Conservation (phyloP, 1,284 basidiomycete genomes). For the Leccinum griseonigrum region DNA sequence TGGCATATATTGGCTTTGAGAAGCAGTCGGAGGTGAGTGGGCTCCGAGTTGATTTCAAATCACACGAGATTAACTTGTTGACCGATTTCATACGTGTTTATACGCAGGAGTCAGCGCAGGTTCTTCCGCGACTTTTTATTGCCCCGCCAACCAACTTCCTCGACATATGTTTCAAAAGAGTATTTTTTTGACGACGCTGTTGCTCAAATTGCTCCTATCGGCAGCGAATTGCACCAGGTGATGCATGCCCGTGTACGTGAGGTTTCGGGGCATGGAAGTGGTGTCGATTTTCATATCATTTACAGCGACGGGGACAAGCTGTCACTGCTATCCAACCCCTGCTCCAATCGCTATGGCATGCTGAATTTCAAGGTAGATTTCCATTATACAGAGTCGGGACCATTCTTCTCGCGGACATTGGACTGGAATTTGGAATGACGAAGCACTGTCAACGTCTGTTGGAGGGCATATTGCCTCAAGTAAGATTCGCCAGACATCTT, state of each 20-base stretch:
- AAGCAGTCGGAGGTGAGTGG: constrained; percentile 60
- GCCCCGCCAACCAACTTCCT: constrained; percentile 54
- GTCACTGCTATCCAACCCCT: constrained; percentile 61
- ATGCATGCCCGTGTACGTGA: constrained; percentile 57
- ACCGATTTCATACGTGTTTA: constrained; percentile 7
- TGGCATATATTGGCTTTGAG: constrained; percentile 73
- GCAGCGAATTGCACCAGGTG: constrained; percentile 59
- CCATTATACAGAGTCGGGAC: constrained; percentile 63
- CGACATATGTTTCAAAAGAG: constrained; percentile 45
- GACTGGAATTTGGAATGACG: constrained; percentile 73
- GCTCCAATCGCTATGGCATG: constrained; percentile 70
- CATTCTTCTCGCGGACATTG: constrained; percentile 70
- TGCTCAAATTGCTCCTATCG: constrained; percentile 47
- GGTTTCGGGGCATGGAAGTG: not conserved
- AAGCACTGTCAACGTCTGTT: constrained; percentile 59
- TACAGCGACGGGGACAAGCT: constrained; percentile 54
- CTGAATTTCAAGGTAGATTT: constrained; percentile 72
- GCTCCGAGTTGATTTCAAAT: constrained; percentile 8
- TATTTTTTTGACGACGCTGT: constrained; percentile 44
- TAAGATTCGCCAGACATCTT: constrained; percentile 25
- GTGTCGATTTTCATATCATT: constrained; percentile 9
- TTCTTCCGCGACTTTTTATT: constrained; percentile 63
- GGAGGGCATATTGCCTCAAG: constrained; percentile 79
- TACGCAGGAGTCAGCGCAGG: constrained; percentile 55
- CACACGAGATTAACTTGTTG: constrained; percentile 22